Percentiles rank a stretch among this genome's conserved stretches.
Evolutionary conservation across 2,329 filamentous ascomycete species (phyloP).

Genomic region (Hymenoscyphus scutula): DNA sequence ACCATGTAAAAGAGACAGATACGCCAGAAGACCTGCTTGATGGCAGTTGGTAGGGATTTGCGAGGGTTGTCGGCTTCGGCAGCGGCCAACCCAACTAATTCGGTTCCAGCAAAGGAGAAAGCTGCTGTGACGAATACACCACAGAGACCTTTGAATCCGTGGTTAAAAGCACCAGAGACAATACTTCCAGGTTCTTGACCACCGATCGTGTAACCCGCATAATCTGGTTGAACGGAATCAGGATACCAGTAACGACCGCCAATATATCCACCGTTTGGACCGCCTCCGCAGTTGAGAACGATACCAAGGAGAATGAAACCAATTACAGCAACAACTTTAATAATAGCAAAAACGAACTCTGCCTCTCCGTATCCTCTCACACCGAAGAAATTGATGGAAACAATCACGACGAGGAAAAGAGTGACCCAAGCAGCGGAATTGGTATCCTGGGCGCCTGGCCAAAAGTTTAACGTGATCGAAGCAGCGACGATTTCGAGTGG

Average conservation of each 20-base stretch:
- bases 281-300: slow-evolving; percentile 56
- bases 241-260: slow-evolving; percentile 59
- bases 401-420: slow-evolving; percentile 73
- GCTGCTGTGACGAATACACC: slow-evolving; percentile 52
- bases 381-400: slow-evolving; percentile 82
- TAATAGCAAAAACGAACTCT: slow-evolving; percentile 79
- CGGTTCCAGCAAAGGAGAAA: slow-evolving; percentile 52
- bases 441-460: slow-evolving; percentile 51
- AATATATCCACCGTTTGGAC: slow-evolving; percentile 55
- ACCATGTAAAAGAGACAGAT: slow-evolving; percentile 53
- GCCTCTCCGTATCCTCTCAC: slow-evolving; percentile 86
- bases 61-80: slow-evolving; percentile 50
- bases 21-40: slow-evolving; percentile 55
- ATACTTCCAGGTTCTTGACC: slow-evolving; percentile 20
- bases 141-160: slow-evolving; percentile 51
- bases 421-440: slow-evolving; percentile 69
- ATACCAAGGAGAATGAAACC: slow-evolving; percentile 66
- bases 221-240: slow-evolving; percentile 38
- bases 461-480: slow-evolving; percentile 78
- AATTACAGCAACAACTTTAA: slow-evolving; percentile 70
- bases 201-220: slow-evolving; percentile 43
- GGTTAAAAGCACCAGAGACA: slow-evolving; percentile 40
- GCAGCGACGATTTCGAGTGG: slow-evolving; percentile 85
- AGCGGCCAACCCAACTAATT: slow-evolving; percentile 52
- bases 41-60: slow-evolving; percentile 48